phyloP scores from a whole-genome alignment of 768 basidiomycete genomes.

The Tremella fuciformis region DNA sequence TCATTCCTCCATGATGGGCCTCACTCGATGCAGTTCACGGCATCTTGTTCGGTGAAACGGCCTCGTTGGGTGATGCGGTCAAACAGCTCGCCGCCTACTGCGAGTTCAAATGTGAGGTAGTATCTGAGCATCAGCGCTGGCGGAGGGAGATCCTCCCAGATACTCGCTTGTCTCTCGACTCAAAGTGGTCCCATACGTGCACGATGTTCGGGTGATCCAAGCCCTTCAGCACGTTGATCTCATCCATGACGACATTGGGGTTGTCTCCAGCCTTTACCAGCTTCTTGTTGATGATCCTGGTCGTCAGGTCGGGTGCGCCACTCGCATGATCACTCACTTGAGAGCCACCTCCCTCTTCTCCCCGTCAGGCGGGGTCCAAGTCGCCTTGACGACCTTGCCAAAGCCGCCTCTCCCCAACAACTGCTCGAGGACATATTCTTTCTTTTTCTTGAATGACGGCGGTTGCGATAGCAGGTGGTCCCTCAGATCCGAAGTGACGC shows the following conservation, averaged over 20 bases:
- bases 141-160: not conserved
- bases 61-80: slow-evolving; percentile 78
- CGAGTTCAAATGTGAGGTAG: slow-evolving; percentile 93
- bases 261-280: slow-evolving; percentile 71
- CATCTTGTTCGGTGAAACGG: slow-evolving; percentile 91
- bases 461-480: slow-evolving; percentile 70
- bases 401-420: slow-evolving; percentile 76
- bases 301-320: not conserved
- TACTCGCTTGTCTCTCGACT: slow-evolving; percentile 70
- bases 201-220: slow-evolving; percentile 90
- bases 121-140: slow-evolving; percentile 54
- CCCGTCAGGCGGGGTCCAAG: slow-evolving; percentile 49
- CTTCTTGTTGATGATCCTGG: slow-evolving; percentile 89
- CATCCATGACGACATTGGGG: slow-evolving; percentile 78
- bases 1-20: slow-evolving; percentile 41
- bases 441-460: slow-evolving; percentile 81
- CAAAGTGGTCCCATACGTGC: slow-evolving; percentile 62
- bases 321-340: slow-evolving; percentile 33
- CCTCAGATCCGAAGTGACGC: slow-evolving; percentile 32
- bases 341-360: slow-evolving; percentile 46
- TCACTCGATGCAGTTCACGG: slow-evolving; percentile 69
- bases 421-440: slow-evolving; percentile 53
- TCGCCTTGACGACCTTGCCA: slow-evolving; percentile 77
- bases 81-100: slow-evolving; percentile 90
- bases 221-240: slow-evolving; percentile 88